A percentile compares a stretch with the other conserved stretches of the same genome.
phyloP scores from a whole-genome alignment of 108 stramenopile species.

The Conticribra weissflogii region DNA sequence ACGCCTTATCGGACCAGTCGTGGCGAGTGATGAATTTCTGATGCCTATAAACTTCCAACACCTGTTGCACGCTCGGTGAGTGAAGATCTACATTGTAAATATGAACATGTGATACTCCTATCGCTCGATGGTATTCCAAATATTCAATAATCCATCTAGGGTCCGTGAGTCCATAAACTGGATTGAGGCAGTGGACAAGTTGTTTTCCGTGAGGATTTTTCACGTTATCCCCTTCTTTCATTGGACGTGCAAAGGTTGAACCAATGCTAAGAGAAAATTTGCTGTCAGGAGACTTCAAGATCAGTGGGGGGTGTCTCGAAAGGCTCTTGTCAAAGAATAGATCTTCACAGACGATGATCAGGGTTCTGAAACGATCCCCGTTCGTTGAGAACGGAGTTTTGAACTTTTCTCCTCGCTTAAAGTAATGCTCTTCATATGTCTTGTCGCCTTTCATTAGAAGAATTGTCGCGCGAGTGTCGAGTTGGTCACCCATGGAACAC shows the following conservation, averaged over 20 bases:
- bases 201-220: neutral
- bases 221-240: constrained; percentile 9
- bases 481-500: constrained; percentile 38
- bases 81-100: constrained; percentile 52
- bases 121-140: constrained; percentile 44
- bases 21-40: constrained; percentile 45
- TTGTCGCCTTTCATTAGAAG: constrained; percentile 43
- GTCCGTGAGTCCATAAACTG: constrained; percentile 47
- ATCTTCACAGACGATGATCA: constrained; percentile 46
- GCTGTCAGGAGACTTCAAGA: constrained; percentile 36
- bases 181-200: constrained; percentile 47
- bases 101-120: constrained; percentile 44
- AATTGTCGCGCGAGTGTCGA: constrained; percentile 33
- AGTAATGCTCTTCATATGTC: constrained; percentile 37
- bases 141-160: constrained; percentile 52
- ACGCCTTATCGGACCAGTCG: constrained; percentile 50
- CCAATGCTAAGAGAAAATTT: constrained; percentile 42
- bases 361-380: constrained; percentile 44
- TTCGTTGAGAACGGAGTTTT: constrained; percentile 41
- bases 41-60: constrained; percentile 28
- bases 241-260: constrained; percentile 34
- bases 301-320: constrained; percentile 43
- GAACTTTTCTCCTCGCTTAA: constrained; percentile 34
- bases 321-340: constrained; percentile 37
- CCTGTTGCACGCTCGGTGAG: constrained; percentile 36